Evolutionary conservation across 352 stramenopile genomes (phyloP), one percentile per base, ranked within the genome.

Genomic region (Pythium chondricola): DNA sequence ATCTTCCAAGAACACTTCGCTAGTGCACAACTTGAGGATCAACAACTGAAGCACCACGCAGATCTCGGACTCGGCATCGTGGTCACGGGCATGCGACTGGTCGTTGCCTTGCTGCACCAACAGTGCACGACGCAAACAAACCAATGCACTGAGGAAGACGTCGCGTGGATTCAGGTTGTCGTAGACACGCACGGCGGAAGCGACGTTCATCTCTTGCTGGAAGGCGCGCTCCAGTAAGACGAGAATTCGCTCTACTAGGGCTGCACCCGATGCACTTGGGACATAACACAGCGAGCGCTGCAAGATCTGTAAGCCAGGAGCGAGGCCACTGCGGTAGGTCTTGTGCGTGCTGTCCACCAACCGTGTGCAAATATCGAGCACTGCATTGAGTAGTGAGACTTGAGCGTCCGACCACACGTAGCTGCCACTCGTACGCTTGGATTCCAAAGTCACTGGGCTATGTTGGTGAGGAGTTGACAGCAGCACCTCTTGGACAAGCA

Each of bases 341-440:
- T 90, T 86, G 43, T 92, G 78, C 9, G 78, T 88, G 30, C 80
- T 91, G 20, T 88, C 69, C 0, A 91, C 61, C 27, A 94, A 58
- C 27, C 80, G 71, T 21, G 64, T 58, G n/a, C 68, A 83, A 14
- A 94, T 74, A 44, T 92, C 81, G 11, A 92, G 36, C 17, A 91
- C 74, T 1, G 77, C 63, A 25, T 84, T 83, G 14, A 93, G 47
- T 6, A 94, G 54, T 26, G 85, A 84, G 18, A 84, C 35, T 43
- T 92, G 81, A 1, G 74, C 63, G 18, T 85, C 68, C 3, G 74
- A 87, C 67, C 72, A 88, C 2, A 64, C 47, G 24, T 44, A 56
- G 22, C 44, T 43, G 8, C 57, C 49, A 33, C 50, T 65, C 6
- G 36, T 41, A 41, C 49, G 24, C 24, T 65, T 43, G 3, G 38